Evolutionary conservation across 192 early-diverging fungal genomes (phyloP).

Genomic region (Phycomyces nitens): DNA sequence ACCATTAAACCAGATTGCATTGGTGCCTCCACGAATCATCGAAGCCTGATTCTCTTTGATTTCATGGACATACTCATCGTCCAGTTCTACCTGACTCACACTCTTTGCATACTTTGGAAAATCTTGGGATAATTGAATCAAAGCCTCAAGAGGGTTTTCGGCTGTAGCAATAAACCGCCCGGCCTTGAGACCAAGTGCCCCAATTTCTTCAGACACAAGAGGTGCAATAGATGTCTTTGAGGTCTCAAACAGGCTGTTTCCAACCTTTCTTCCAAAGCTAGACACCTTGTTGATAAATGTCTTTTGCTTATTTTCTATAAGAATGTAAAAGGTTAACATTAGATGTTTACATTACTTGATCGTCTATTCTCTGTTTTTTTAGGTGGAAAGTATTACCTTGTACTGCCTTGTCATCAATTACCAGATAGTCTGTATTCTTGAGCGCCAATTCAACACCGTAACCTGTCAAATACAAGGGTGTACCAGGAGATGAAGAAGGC

Average conservation of each 20-base stretch:
- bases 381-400: constrained; percentile 34
- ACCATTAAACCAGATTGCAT: constrained; percentile 66
- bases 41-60: constrained; percentile 32
- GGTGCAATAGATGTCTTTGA: constrained; percentile 46
- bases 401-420: constrained; percentile 86
- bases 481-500: constrained; percentile 34
- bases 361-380: too few species aligned
- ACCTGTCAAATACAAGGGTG: constrained; percentile 64
- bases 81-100: constrained; percentile 52
- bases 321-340: background rate
- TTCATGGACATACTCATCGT: constrained; percentile 41
- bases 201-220: constrained; percentile 48
- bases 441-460: constrained; percentile 91
- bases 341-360: too few species aligned
- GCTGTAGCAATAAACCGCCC: constrained; percentile 66
- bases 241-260: constrained; percentile 39
- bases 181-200: constrained; percentile 66
- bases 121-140: constrained; percentile 73
- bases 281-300: constrained; percentile 11
- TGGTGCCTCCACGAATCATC: constrained; percentile 17
- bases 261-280: constrained; percentile 23
- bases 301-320: constrained; percentile 8
- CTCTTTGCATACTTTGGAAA: constrained; percentile 87
- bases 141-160: constrained; percentile 55
- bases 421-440: constrained; percentile 97